Percentiles rank a stretch among this genome's conserved stretches.
Conservation (phyloP, 2,329 filamentous ascomycete genomes). For the Aspergillus melleus region DNA sequence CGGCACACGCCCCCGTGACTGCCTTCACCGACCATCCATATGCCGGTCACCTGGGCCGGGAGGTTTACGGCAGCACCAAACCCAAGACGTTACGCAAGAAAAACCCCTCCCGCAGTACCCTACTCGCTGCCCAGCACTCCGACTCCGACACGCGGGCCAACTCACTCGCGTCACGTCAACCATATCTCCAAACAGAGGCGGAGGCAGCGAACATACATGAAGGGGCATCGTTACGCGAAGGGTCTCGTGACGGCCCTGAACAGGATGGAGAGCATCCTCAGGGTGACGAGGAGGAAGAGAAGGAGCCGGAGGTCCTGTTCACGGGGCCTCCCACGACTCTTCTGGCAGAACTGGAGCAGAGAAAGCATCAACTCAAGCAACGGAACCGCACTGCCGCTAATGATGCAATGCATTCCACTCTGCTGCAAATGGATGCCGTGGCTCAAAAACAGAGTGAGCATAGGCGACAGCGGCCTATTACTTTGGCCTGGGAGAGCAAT, state of each 20-base stretch:
- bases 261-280: conserved; percentile 14
- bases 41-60: conserved; percentile 70
- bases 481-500: conserved; percentile 80
- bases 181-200: conserved; percentile 18
- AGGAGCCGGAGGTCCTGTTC: conserved; percentile 50
- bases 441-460: conserved; percentile 78
- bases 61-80: conserved; percentile 65
- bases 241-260: conserved; percentile 13
- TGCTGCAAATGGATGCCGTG: conserved; percentile 87
- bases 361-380: conserved; percentile 83
- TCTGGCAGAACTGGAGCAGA: conserved; percentile 84
- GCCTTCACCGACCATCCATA: conserved; percentile 90
- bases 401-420: conserved; percentile 83
- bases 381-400: conserved; percentile 69
- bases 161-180: conserved; percentile 11
- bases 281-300: conserved; percentile 37
- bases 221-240: conserved; percentile 16
- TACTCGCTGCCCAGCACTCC: conserved; percentile 23
- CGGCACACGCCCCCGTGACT: conserved; percentile 79
- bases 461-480: conserved; percentile 69
- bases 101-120: conserved; percentile 30
- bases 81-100: conserved; percentile 32
- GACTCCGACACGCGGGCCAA: conserved; percentile 16
- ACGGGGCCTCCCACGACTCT: conserved; percentile 82
- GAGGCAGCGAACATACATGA: conserved; percentile 24